Conservation (phyloP, 2,329 filamentous ascomycete species). For the Stachybotrys echinatus region DNA sequence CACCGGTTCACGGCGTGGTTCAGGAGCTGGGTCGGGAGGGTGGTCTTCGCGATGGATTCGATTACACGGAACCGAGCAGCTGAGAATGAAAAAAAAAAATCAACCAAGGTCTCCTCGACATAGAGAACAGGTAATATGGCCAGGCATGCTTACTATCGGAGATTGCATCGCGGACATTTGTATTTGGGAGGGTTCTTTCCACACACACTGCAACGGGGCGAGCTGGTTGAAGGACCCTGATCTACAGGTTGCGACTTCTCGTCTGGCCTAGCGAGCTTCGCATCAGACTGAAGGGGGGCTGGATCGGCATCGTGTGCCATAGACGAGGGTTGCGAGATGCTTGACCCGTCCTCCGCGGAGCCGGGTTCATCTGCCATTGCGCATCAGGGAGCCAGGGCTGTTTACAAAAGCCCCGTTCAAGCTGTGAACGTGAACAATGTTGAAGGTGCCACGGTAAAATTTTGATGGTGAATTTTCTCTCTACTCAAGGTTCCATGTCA, state of each 20-base stretch:
- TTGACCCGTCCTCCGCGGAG: background rate
- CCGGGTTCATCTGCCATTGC: background rate
- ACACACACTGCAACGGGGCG: constrained; percentile 45
- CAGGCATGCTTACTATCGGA: constrained; percentile 48
- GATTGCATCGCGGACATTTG: constrained; percentile 54
- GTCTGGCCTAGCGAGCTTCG: too few species aligned
- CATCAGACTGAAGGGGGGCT: too few species aligned
- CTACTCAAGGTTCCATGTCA: too few species aligned
- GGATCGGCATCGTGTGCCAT: background rate
- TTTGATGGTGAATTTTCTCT: too few species aligned
- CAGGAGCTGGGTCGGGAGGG: constrained; percentile 32
- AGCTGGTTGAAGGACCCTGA: background rate
- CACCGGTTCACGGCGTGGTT: constrained; percentile 12
- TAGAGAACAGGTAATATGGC: too few species aligned
- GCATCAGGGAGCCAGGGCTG: background rate
- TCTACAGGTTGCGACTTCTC: background rate
- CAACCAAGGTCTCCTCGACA: too few species aligned
- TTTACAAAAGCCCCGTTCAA: too few species aligned
- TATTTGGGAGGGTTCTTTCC: constrained; percentile 48
- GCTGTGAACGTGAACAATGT: too few species aligned
- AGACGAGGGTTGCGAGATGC: background rate
- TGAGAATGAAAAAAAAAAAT: too few species aligned
- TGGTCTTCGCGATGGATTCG: constrained; percentile 46
- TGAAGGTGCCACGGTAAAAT: too few species aligned
- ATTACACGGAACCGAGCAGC: constrained; percentile 56